Evolutionary conservation across 345 rosid genomes (phyloP).

Genomic region (Ceriops zippeliana): DNA sequence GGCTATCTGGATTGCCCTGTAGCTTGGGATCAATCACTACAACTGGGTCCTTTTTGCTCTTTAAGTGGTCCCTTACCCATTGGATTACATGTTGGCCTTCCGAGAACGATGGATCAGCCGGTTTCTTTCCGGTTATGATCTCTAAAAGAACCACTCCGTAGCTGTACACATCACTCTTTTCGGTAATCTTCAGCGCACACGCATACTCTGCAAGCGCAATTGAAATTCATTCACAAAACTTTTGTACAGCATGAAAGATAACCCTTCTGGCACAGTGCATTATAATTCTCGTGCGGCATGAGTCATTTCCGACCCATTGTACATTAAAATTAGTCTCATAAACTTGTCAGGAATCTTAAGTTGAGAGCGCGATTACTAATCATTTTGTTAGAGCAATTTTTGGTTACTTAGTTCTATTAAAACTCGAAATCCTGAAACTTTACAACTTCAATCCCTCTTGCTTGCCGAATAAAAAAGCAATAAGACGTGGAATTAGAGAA

Average conservation of each 20-base stretch:
- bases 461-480: no score
- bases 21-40: slow-evolving; percentile 64
- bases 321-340: no score
- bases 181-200: slow-evolving; percentile 57
- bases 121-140: slow-evolving; percentile 73
- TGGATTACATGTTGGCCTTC: slow-evolving; percentile 69
- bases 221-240: not conserved
- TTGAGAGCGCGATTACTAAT: no score
- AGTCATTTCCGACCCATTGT: no score
- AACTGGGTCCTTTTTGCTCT: slow-evolving; percentile 61
- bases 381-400: no score
- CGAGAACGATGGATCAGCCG: slow-evolving; percentile 66
- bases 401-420: no score
- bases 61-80: slow-evolving; percentile 75
- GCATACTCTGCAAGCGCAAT: slow-evolving; percentile 54
- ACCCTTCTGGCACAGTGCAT: not conserved
- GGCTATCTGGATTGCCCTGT: slow-evolving; percentile 57
- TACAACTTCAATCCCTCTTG: no score
- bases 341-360: no score
- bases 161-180: slow-evolving; percentile 77
- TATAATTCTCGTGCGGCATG: not conserved
- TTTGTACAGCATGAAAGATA: not conserved
- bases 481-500: not conserved
- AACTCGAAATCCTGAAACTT: no score
- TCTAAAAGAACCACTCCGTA: slow-evolving; percentile 79